Conservation (phyloP, 352 stramenopile species). For the Discostella stelligera region DNA sequence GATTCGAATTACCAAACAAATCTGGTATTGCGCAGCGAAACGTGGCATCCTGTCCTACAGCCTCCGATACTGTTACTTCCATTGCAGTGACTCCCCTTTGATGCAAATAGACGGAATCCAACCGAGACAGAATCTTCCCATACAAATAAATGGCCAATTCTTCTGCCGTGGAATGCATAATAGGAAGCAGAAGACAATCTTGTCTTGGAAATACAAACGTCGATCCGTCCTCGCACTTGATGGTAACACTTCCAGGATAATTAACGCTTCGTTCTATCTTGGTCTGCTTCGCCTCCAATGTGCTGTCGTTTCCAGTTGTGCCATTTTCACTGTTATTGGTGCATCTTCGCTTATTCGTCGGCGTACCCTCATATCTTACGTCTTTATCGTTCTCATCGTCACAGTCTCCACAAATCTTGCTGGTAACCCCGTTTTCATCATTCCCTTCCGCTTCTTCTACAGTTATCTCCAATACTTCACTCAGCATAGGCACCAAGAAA, state of each 20-base stretch:
- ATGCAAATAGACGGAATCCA: constrained; percentile 63
- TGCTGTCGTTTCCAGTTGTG: constrained; percentile 12
- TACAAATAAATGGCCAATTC: constrained; percentile 93
- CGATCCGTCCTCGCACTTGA: constrained; percentile 92
- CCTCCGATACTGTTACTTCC: constrained; percentile 93
- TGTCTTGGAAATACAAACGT: constrained; percentile 92
- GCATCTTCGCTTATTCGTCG: neutral
- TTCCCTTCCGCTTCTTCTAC: constrained; percentile 72
- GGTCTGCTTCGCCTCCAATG: no score
- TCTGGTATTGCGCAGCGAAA: constrained; percentile 66
- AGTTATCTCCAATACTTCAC: constrained; percentile 88
- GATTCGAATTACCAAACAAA: neutral
- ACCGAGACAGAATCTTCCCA: constrained; percentile 57
- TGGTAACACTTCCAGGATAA: constrained; percentile 81
- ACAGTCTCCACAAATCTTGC: neutral
- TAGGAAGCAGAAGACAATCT: constrained; percentile 94
- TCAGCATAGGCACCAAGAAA: constrained; percentile 94
- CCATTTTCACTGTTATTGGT: neutral
- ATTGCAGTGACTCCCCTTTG: constrained; percentile 79
- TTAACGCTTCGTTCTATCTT: neutral
- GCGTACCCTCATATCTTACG: neutral
- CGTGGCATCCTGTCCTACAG: constrained; percentile 84
- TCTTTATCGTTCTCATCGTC: constrained; percentile 7
- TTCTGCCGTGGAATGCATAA: constrained; percentile 96
- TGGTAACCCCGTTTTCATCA: constrained; percentile 30